phyloP scores from a whole-genome alignment of 768 basidiomycete species.

The Dioszegia aurantiaca region DNA sequence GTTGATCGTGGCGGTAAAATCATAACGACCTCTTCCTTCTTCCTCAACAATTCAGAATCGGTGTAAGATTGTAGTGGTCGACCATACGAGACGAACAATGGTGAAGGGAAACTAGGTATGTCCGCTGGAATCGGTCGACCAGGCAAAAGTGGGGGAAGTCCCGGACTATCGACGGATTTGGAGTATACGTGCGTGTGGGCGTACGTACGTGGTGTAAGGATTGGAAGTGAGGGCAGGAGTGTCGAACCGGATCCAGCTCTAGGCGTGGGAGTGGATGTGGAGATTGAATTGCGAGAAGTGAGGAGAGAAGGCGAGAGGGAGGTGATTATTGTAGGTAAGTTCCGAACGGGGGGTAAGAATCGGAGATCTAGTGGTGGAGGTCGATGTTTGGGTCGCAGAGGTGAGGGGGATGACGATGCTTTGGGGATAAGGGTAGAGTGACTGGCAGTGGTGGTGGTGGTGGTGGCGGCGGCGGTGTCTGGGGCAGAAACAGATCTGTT shows the following conservation, averaged over 20 bases:
- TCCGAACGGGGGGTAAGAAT: constrained; percentile 14
- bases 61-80: too few species aligned
- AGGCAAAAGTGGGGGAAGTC: too few species aligned
- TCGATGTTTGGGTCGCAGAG: constrained; percentile 21
- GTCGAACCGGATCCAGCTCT: background rate
- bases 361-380: constrained; percentile 32
- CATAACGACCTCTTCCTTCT: background rate
- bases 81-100: too few species aligned
- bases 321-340: constrained; percentile 26
- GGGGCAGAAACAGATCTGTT: background rate
- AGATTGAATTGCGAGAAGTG: background rate
- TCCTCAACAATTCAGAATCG: too few species aligned
- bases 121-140: too few species aligned
- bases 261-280: background rate
- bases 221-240: too few species aligned
- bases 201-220: too few species aligned
- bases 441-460: too few species aligned
- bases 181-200: background rate
- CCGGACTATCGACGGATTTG: background rate
- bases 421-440: too few species aligned
- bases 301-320: background rate
- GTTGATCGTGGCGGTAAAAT: too few species aligned
- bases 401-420: background rate
- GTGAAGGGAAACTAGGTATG: background rate
- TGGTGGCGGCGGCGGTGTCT: too few species aligned